Conservation (phyloP, 2,329 filamentous ascomycete species). For the Pseudogymnoascus sp. region DNA sequence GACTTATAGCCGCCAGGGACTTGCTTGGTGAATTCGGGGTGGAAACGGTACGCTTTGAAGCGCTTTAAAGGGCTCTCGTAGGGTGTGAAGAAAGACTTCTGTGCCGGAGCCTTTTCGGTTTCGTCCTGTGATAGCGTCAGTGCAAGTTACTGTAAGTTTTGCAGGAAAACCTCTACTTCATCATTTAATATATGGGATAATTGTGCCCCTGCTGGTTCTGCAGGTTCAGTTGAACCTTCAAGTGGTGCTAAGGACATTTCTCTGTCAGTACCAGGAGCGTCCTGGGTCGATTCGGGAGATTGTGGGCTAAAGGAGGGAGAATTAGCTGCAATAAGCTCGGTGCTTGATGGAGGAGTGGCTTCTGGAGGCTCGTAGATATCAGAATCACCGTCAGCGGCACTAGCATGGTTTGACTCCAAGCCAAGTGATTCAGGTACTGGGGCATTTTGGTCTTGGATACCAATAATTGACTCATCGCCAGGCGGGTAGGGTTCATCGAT, state of each 20-base stretch:
- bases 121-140: neutral
- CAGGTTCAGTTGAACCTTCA: neutral
- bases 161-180: conserved; percentile 6
- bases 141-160: neutral
- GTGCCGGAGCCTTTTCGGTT: neutral
- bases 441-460: neutral
- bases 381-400: conserved; percentile 27
- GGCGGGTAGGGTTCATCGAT: neutral
- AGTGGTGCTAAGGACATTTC: neutral
- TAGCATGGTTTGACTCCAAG: neutral
- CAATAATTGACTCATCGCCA: neutral
- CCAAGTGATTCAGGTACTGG: neutral
- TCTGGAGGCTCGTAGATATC: conserved; percentile 51
- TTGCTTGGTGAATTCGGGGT: conserved; percentile 62
- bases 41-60: conserved; percentile 86
- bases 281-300: conserved; percentile 23
- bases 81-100: conserved; percentile 37
- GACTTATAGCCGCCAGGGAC: conserved; percentile 76
- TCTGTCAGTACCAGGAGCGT: neutral
- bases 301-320: conserved; percentile 37
- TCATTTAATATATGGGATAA: neutral
- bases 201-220: neutral
- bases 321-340: conserved; percentile 13
- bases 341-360: conserved; percentile 23
- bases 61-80: conserved; percentile 77